Base-by-base conservation (phyloP, 768 basidiomycete genomes). In the Termitomyces sp. region DNA sequence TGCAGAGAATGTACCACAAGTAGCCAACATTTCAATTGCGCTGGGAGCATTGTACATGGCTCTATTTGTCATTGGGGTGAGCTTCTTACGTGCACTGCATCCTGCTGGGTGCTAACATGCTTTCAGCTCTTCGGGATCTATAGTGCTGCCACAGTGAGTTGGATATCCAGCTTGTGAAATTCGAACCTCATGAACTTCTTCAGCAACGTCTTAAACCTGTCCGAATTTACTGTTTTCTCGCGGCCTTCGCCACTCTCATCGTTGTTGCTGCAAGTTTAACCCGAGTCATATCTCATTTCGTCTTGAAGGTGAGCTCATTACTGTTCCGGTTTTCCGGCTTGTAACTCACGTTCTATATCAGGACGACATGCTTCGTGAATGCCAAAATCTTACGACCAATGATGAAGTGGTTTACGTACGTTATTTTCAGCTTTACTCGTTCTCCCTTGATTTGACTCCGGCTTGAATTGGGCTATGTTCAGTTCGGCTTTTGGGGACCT, bases 261-360 rank as follows among this genome's bases (percentile, higher is more conserved):
- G 74, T 87, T 24, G 65, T 81, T 7, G 88, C 74, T 0, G 73
- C 82, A 4, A 84, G 81, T 7, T 63, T 92, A 44, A 67, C 87
- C 63, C 79, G 84, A 33, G 74, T 84, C 9, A 71, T 92, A 8
- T 75, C 84, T 1, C 91, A 93, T 67, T 92, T 91, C 65, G 77
- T 76, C 0, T 79, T 80, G 75, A 92, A 91, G 83, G 90, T 84
- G 45, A 24, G 74, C 67, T 0, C 42, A 18, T 35, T 35, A 11
- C 16, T 36, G n/a, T 53, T 22, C 13, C 11, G 16, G 28, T 11
- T 22, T n/a, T 18, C 13, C 18, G 32, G 12, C 22, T 32, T 13
- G 16, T 18, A 22, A 16, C 16, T 61, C 1, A 57, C 28, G 9
- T 2, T 49, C n/a, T 50, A 20, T 40, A 1, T 60, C 18, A 91